Evolutionary conservation across 768 basidiomycete species (phyloP).

Genomic region (Lyophyllum shimeji): DNA sequence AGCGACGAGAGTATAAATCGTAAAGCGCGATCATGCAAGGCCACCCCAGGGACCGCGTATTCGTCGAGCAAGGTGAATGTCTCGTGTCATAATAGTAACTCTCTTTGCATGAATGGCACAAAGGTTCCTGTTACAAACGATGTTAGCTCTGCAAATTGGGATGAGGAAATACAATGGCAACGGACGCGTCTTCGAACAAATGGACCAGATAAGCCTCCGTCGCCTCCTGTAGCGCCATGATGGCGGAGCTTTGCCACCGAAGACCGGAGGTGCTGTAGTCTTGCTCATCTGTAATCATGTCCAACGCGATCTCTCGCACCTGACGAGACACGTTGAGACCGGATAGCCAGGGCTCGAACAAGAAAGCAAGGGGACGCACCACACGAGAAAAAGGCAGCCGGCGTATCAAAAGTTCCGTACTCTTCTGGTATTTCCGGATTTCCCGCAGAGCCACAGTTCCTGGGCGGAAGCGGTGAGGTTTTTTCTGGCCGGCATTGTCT

Average conservation of each 20-base stretch:
- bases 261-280: slow-evolving; percentile 58
- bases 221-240: slow-evolving; percentile 94
- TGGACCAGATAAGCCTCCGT: slow-evolving; percentile 95
- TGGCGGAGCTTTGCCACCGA: slow-evolving; percentile 94
- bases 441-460: slow-evolving; percentile 90
- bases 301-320: slow-evolving; percentile 94
- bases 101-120: slow-evolving; percentile 98
- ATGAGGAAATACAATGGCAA: slow-evolving; percentile 22
- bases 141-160: slow-evolving; percentile 2
- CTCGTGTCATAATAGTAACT: slow-evolving; percentile 96
- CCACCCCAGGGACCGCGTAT: slow-evolving; percentile 91
- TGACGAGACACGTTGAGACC: slow-evolving; percentile 28
- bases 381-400: slow-evolving; percentile 92
- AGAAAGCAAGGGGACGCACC: slow-evolving; percentile 47
- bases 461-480: slow-evolving; percentile 75
- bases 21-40: slow-evolving; percentile 42
- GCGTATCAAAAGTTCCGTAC: slow-evolving; percentile 82
- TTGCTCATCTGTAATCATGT: slow-evolving; percentile 81
- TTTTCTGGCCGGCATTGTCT: slow-evolving; percentile 26
- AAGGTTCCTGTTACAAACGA: slow-evolving; percentile 62
- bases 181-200: slow-evolving; percentile 97
- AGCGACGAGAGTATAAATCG: slow-evolving; percentile 7
- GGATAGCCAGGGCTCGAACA: background rate
- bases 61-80: slow-evolving; percentile 94
- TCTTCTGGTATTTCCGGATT: slow-evolving; percentile 93